Percentiles rank a stretch among this genome's conserved stretches.
phyloP scores from a whole-genome alignment of 2,329 filamentous ascomycete genomes.

The Mycogone perniciosa region DNA sequence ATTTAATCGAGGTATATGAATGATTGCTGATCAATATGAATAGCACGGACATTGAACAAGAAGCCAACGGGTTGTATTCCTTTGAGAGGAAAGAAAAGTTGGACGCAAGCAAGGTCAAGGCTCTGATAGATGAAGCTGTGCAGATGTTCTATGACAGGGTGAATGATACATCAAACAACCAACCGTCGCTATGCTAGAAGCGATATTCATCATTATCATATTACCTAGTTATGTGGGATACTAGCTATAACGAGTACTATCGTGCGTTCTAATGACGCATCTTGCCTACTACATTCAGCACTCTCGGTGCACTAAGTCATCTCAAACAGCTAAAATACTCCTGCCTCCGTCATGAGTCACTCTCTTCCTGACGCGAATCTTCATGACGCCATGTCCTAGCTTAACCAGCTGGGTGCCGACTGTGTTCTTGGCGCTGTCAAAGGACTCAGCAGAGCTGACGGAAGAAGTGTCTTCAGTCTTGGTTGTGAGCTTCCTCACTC shows the following conservation, averaged over 20 bases:
- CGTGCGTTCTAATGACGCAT: too few relatives aligned
- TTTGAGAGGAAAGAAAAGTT: constrained; percentile 57
- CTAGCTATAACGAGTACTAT: too few relatives aligned
- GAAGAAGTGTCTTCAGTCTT: background rate
- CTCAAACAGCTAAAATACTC: constrained; percentile 37
- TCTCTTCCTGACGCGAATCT: constrained; percentile 34
- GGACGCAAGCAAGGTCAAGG: constrained; percentile 48
- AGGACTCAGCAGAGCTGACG: background rate
- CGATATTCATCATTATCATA: background rate
- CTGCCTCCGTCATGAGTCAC: constrained; percentile 39
- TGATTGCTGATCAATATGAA: constrained; percentile 4
- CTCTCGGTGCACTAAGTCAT: background rate
- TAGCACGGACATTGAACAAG: constrained; percentile 57
- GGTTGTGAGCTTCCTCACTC: background rate
- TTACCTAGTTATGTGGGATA: too few relatives aligned
- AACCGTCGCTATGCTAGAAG: background rate
- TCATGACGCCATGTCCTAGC: constrained; percentile 35
- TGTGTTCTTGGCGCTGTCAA: too few relatives aligned
- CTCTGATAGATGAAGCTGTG: constrained; percentile 48
- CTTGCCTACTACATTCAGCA: too few relatives aligned
- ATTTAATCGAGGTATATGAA: background rate
- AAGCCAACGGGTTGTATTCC: constrained; percentile 61
- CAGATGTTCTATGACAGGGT: constrained; percentile 37
- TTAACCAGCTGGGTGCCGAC: constrained; percentile 1
- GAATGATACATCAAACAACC: background rate